Conservation (phyloP, 805 yeast species). For the Hanseniaspora vineae region DNA sequence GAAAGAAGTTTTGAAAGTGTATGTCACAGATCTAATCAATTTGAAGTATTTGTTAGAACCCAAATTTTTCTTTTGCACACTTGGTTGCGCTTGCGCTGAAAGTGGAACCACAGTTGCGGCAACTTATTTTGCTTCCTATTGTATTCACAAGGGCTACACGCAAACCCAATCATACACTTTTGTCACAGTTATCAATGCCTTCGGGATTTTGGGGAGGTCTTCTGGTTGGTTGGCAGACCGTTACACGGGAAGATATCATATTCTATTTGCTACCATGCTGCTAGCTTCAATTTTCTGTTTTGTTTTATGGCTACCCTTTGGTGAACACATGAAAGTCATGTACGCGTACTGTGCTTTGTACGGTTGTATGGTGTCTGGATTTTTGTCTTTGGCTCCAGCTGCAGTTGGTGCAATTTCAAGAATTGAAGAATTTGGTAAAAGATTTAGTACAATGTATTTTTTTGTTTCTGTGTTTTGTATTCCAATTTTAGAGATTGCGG, state of each 20-base stretch:
- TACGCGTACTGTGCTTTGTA: slow-evolving; percentile 40
- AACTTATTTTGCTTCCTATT: slow-evolving; percentile 37
- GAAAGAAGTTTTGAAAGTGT: slow-evolving; percentile 4
- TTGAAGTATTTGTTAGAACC: slow-evolving; percentile 27
- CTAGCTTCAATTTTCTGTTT: slow-evolving; percentile 36
- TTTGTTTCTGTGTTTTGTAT: slow-evolving; percentile 37
- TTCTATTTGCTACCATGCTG: slow-evolving; percentile 35
- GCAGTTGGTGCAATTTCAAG: slow-evolving; percentile 57
- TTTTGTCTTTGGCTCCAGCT: slow-evolving; percentile 52
- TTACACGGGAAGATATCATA: slow-evolving; percentile 41
- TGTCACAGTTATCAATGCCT: slow-evolving; percentile 30
- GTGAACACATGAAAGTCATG: slow-evolving; percentile 28
- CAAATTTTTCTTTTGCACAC: slow-evolving; percentile 27
- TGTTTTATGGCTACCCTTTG: slow-evolving; percentile 59
- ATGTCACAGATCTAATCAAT: slow-evolving; percentile 16
- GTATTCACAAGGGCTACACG: slow-evolving; percentile 30
- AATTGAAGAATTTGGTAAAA: slow-evolving; percentile 51
- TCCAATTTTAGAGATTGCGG: slow-evolving; percentile 34
- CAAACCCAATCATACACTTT: slow-evolving; percentile 27
- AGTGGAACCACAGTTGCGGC: slow-evolving; percentile 28
- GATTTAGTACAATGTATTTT: slow-evolving; percentile 56
- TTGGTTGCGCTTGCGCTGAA: slow-evolving; percentile 32
- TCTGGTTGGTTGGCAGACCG: slow-evolving; percentile 47
- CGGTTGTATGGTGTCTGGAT: slow-evolving; percentile 51
- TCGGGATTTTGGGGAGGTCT: slow-evolving; percentile 40